Base-by-base conservation (phyloP, 2,329 filamentous ascomycete genomes). In the Colletotrichum lupini region DNA sequence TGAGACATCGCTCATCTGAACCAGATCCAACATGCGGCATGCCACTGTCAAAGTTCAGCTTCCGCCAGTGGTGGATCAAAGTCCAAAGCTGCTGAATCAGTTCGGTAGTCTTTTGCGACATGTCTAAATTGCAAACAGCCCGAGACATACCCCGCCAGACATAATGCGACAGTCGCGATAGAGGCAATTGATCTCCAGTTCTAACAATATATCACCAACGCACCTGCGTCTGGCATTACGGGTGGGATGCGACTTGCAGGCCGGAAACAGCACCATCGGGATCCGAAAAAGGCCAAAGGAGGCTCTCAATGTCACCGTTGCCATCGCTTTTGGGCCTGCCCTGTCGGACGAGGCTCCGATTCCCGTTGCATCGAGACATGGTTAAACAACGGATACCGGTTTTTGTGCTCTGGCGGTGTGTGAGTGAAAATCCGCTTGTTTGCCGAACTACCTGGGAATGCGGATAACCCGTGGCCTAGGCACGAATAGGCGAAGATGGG, bases 161-260 rank as follows among this genome's bases (percentile, higher is more conserved):
- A 32, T 35, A 42, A 69, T 69, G 66, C 59, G 28, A 37, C 42
- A 42, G 9, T 28, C 42, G 42, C 16, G 19, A 49, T n/a, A 49
- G 9, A 30, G 22, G n/a, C 37, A 26, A 58, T 32, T 26, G 11
- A 53, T 64, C 53, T 60, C 59, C 66, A 69, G 19, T 32, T 30
- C 35, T 65, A 56, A 49, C 70, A 66, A 65, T 65, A 70, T 70
- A 66, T 66, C 46, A 61, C 60, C 55, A 66, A 66, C 70, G 22
- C 26, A 22, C 32, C 19, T 11, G 60, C 16, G 60, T 65, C 59
- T 60, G 55, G 55, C 52, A 57, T 35, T 22, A 6, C 49, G 42
- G 59, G 22, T 22, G 49, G 46, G 60, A 52, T 37, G n/a, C 35
- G 11, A 60, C 70, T 46, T 60, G 32, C 16, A n/a, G 22, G 14